A percentile compares a stretch with the other conserved stretches of the same genome.
phyloP scores from a whole-genome alignment of 805 yeast genomes.

The Kuraishia ogatae region DNA sequence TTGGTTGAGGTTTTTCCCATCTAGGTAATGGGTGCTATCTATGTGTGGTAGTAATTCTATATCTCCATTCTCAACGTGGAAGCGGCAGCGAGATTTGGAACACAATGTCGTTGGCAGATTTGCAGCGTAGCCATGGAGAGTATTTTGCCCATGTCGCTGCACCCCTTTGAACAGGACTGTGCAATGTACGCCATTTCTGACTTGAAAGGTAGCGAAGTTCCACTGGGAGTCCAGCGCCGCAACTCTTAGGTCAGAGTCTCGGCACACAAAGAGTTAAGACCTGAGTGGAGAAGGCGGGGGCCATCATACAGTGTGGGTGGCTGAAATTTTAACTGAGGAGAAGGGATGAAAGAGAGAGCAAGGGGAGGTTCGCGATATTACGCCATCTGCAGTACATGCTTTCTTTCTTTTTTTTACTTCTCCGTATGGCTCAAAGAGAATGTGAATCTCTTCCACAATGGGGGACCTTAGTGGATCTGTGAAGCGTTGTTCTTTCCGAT shows the following conservation, averaged over 20 bases:
- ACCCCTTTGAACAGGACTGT: not conserved
- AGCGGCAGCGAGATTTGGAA: not conserved
- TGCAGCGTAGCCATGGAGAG: not conserved
- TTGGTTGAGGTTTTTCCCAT: not conserved
- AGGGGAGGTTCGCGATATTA: not conserved
- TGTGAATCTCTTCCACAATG: not conserved
- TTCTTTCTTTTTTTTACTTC: not conserved
- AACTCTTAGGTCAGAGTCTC: not conserved
- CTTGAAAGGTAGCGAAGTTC: not conserved
- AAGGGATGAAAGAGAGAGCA: not conserved
- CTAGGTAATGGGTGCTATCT: not conserved
- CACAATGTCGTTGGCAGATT: not conserved
- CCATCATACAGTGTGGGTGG: no score
- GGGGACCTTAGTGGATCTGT: no score
- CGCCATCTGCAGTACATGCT: not conserved
- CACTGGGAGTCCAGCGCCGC: not conserved
- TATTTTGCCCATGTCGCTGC: not conserved
- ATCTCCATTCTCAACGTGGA: not conserved
- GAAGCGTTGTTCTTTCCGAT: no score
- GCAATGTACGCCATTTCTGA: not conserved
- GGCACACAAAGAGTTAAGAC: not conserved
- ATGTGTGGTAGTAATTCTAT: not conserved
- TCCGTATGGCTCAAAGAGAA: not conserved
- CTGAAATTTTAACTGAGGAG: not conserved
- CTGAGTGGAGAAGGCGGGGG: not conserved